A percentile compares a stretch with the other conserved stretches of the same genome.
Conservation (phyloP, 768 basidiomycete species). For the Termitomyces sp. region DNA sequence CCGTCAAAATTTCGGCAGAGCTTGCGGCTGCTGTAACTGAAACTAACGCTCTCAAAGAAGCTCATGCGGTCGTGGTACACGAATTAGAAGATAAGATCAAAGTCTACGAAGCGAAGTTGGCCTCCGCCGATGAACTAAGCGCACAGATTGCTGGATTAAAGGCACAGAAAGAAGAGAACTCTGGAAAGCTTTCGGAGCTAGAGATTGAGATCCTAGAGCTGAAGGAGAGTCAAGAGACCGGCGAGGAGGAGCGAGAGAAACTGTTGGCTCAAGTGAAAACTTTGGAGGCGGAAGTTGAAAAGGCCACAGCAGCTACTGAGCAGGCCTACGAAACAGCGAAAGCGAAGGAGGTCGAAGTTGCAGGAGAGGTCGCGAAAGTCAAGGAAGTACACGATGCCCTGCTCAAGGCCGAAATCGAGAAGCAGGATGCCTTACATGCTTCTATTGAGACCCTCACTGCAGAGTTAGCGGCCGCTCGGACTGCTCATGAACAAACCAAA, state of each 20-base stretch:
- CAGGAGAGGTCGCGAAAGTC: slow-evolving; percentile 35
- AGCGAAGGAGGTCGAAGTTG: slow-evolving; percentile 45
- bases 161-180: slow-evolving; percentile 66
- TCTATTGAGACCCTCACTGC: slow-evolving; percentile 44
- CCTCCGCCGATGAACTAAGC: slow-evolving; percentile 36
- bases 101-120: slow-evolving; percentile 44
- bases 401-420: slow-evolving; percentile 39
- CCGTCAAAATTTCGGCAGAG: slow-evolving; percentile 61
- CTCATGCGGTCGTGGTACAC: slow-evolving; percentile 46
- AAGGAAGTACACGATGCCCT: slow-evolving; percentile 43
- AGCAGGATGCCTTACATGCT: slow-evolving; percentile 38
- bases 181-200: slow-evolving; percentile 71
- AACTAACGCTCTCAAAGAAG: slow-evolving; percentile 43
- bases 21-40: slow-evolving; percentile 54
- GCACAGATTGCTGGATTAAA: slow-evolving; percentile 34
- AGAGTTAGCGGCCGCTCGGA: slow-evolving; percentile 42
- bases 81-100: slow-evolving; percentile 42
- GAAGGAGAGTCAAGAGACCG: slow-evolving; percentile 63
- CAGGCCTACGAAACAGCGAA: slow-evolving; percentile 43
- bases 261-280: slow-evolving; percentile 41
- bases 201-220: slow-evolving; percentile 80
- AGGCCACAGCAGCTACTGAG: slow-evolving; percentile 44
- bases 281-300: slow-evolving; percentile 52
- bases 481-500: slow-evolving; percentile 46
- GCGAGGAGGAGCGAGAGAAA: slow-evolving; percentile 55